These are phyloP conservation scores for Phyllosticta capitalensis DNA, from an alignment of 2,329 filamentous ascomycete species.

Conservation along the genomic window DNA sequence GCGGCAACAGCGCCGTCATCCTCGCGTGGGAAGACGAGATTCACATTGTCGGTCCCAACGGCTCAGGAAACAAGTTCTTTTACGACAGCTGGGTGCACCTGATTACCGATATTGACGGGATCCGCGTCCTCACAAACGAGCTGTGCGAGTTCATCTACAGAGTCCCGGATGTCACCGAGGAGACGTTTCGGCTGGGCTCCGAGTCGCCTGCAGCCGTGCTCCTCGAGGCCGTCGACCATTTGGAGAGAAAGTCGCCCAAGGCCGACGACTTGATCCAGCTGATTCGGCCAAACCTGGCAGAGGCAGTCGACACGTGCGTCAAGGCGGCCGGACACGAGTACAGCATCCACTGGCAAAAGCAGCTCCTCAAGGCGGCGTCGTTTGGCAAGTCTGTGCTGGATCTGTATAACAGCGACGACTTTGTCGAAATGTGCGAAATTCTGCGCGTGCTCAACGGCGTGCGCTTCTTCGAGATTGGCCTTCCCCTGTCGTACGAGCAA, in stretches of 20 bases:
- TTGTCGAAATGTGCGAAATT: constrained; percentile 96
- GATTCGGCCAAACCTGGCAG: constrained; percentile 76
- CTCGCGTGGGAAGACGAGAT: constrained; percentile 98
- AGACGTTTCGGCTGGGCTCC: constrained; percentile 82
- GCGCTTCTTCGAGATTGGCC: constrained; percentile 79
- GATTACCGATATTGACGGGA: constrained; percentile 79
- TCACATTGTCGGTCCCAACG: constrained; percentile 80
- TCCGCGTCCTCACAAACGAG: constrained; percentile 81
- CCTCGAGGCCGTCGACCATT: constrained; percentile 80
- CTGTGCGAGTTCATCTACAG: constrained; percentile 97
- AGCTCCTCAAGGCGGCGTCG: constrained; percentile 88
- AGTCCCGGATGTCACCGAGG: constrained; percentile 74
- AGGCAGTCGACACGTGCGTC: constrained; percentile 89
- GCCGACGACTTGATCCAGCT: constrained; percentile 96
- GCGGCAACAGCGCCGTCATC: constrained; percentile 85
- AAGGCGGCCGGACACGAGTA: constrained; percentile 91
- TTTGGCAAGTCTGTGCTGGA: constrained; percentile 97
- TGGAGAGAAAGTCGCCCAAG: constrained; percentile 90
- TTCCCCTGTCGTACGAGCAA: constrained; percentile 88
- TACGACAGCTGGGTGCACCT: constrained; percentile 90
- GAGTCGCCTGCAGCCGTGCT: constrained; percentile 87
- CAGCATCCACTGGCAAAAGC: constrained; percentile 84
- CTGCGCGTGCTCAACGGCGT: constrained; percentile 87
- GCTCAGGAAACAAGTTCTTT: constrained; percentile 66
- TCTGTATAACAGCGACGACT: constrained; percentile 96